Evolutionary conservation across 2,329 filamentous ascomycete genomes (phyloP), one percentile per base, ranked within the genome.

Genomic region (Trichophyton schoenleinii): DNA sequence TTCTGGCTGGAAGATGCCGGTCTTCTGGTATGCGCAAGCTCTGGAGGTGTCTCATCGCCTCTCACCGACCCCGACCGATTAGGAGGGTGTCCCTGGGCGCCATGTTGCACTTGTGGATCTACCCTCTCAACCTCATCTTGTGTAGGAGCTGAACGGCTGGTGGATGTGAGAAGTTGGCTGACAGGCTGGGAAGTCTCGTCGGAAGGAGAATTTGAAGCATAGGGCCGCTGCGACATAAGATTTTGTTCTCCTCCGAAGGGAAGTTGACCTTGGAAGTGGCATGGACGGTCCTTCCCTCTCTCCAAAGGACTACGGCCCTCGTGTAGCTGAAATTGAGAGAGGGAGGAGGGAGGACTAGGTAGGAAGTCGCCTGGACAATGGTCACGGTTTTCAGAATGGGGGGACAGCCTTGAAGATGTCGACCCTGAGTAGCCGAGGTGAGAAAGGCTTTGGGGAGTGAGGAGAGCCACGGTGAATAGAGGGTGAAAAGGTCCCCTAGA

Each of bases 251-350:
- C 67, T 67, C 69, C 64, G n/a, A 28, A 25, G 63, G 64, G 63
- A 60, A 63, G 68, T 63, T 66, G 64, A 64, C 64, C 66, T 61
- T 67, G 60, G 63, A 65, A 67, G 67, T 70, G 68, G 70, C 74
- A 75, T 76, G 70, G 68, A 70, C 73, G 66, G 66, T 67, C 63
- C 66, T 70, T 70, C 70, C 70, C 71, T 73, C 73, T 72, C 71
- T 71, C 73, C 64, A 69, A 69, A 65, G 68, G 65, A 67, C 67
- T 67, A 64, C 64, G 67, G 66, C 67, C 67, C 67, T 69, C 69
- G 66, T 69, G 67, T 65, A 70, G 65, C 64, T 67, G 68, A 65
- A 68, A 60, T 58, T 70, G 72, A 73, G 73, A 74, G 72, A 73
- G 72, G 69, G 71, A 71, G 67, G 70, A 62, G 53, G 68, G 60